Evolutionary conservation across 306 rosid genomes (phyloP).

Genomic region (Senna tora): DNA sequence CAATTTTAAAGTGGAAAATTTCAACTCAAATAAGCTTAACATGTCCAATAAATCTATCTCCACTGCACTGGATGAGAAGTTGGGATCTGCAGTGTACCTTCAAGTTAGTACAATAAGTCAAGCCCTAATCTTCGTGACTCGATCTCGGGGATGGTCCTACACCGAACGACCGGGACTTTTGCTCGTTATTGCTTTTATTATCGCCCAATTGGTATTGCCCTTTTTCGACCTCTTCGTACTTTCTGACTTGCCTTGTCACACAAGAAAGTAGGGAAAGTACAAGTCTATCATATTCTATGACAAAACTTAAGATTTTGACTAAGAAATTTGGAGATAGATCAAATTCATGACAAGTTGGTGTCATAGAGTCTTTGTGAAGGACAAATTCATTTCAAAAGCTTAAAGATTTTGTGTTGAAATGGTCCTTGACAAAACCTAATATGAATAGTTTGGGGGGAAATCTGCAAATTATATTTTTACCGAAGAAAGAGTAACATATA

Average conservation of each 20-base stretch:
- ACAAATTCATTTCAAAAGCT: not conserved
- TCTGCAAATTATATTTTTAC: not conserved
- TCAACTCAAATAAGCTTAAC: conserved; percentile 27
- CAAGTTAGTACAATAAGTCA: conserved; percentile 81
- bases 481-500: not conserved
- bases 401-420: too few species aligned
- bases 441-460: not conserved
- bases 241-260: too few species aligned
- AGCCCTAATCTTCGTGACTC: conserved; percentile 75
- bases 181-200: conserved; percentile 60
- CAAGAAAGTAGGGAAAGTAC: too few species aligned
- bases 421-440: too few species aligned
- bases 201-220: conserved; percentile 66
- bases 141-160: conserved; percentile 75
- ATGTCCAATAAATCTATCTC: not conserved
- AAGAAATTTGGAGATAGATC: too few species aligned
- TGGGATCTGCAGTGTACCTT: conserved; percentile 71
- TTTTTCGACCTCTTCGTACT: not conserved
- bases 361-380: not conserved
- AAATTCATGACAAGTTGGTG: too few species aligned
- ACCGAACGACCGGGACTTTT: conserved; percentile 68
- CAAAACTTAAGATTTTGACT: too few species aligned
- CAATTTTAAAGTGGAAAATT: conserved; percentile 45
- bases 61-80: conserved; percentile 26
- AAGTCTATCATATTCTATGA: too few species aligned